Base-by-base conservation (phyloP, 2,329 filamentous ascomycete genomes). In the Trichoderma asperellum region DNA sequence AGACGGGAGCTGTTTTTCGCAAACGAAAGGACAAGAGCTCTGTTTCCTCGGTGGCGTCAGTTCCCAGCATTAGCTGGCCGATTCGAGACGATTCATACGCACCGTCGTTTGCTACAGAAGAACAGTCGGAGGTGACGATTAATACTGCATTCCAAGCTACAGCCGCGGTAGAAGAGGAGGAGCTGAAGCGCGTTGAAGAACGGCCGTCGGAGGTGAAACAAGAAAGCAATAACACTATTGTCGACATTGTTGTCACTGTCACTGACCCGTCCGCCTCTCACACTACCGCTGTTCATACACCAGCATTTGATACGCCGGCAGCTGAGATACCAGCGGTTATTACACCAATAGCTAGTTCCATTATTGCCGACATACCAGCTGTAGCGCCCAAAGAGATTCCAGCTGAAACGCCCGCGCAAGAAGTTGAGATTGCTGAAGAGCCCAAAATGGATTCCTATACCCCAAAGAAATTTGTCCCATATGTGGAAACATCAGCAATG, bases 401-500 rank as follows among this genome's bases (percentile, higher is more conserved):
- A 29, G 43, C 47, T 14, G 70, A 68, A 5, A 52, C 59, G 34
- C 37, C 59, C 4, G 59, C 64, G 11, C 59, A 58, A 5, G 62
- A 71, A n/a, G 29, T 34, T n/a, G 47, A 69, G 12, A 2, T 53
- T 16, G 47, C 61, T 14, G 56, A 40, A 69, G 49, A 68, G 4
- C 59, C 56, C n/a, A 34, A 37, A n/a, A 40, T 32, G n/a, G 65
- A 60, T 21, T 34, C 60, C 14, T 73, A 68, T 21, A 40, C 64
- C 6, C 56, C 68, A 16, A 75, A 71, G 69, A 75, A 71, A 68
- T 73, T 75, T 71, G 73, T 75, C 40, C 70, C 74, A 10, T 73
- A 73, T 56, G 66, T 73, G 34, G 73, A 78, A 29, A 70, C 72
- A 2, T 69, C 73, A 7, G 72, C 74, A 18, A 72, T 76, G 43